Conservation (phyloP, 768 basidiomycete species). For the Tulasnella sp. region DNA sequence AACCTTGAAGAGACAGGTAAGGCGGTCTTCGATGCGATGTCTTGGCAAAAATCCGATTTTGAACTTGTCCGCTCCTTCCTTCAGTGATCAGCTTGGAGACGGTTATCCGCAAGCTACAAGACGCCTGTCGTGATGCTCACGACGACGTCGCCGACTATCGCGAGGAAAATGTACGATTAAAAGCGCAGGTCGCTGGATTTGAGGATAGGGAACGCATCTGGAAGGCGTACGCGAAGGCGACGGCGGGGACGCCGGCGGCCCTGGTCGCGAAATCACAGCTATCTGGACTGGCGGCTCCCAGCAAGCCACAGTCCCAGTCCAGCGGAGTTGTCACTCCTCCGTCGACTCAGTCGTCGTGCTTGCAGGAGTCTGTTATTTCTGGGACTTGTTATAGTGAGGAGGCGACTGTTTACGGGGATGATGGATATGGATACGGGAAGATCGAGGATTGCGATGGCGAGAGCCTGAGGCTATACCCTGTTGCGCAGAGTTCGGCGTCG, state of each 20-base stretch:
- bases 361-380: background rate
- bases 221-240: conserved; percentile 19
- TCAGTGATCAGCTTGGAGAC: conserved; percentile 72
- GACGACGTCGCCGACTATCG: conserved; percentile 50
- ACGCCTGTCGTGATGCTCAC: conserved; percentile 60
- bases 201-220: conserved; percentile 42
- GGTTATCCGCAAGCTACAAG: conserved; percentile 76
- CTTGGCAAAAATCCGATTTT: conserved; percentile 1
- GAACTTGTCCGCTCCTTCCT: conserved; percentile 2
- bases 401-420: conserved; percentile 14
- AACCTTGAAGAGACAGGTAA: conserved; percentile 71
- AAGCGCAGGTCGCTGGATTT: conserved; percentile 10
- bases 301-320: conserved; percentile 38
- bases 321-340: conserved; percentile 1
- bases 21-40: conserved; percentile 18
- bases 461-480: no score
- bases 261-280: conserved; percentile 34
- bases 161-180: conserved; percentile 52
- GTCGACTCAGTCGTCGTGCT: conserved; percentile 1
- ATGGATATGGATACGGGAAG: conserved; percentile 5
- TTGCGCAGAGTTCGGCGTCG: no score
- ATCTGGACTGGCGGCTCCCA: conserved; percentile 35
- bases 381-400: conserved; percentile 12
- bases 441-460: conserved; percentile 12
- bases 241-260: conserved; percentile 23